Base-by-base conservation (phyloP, 179 eudicot genomes). In the Actinidia arguta region DNA sequence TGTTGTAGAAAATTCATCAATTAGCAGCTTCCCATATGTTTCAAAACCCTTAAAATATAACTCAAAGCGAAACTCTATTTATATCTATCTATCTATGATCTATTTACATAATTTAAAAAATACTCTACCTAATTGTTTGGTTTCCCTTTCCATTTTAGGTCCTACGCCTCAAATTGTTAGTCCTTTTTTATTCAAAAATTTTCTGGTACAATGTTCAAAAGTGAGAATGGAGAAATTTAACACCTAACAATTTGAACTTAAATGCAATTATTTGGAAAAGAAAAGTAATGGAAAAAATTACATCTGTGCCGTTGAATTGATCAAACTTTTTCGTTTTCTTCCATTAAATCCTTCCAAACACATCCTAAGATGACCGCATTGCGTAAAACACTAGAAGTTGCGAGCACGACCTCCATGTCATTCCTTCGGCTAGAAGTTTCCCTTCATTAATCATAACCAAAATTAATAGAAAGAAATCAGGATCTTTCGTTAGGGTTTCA, bases 321-420 rank as follows among this genome's bases (percentile, higher is more conserved):
- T n/a, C n/a, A n/a, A n/a, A n/a, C n/a, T n/a, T n/a, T n/a, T n/a
- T n/a, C n/a, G n/a, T n/a, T n/a, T n/a, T n/a, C n/a, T n/a, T n/a
- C n/a, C n/a, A n/a, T n/a, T n/a, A n/a, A n/a, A n/a, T n/a, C n/a
- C n/a, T n/a, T n/a, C n/a, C n/a, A 78, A 12, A 63, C 81, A 39
- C 0, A 42, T 42, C 25, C 50, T 13, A 42, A 63, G 5, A 3
- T 47, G 22, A 96, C 99, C 97, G 97, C 99, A 90, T 97, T 98
- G 77, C 93, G 98, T 59, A 95, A 82, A 47, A 98, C 99, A 31
- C 88, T 92, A 59, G 97, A 62, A 80, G 98, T 98, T 89, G 94
- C 83, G 78, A 97, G 97, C 98, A 95, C n/a, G 94, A 86, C 31
- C 71, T 87, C 86, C 95, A 82, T 58, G 92, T 92, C 81, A 84